These are phyloP conservation scores for Dryadomyces quercus-mongolicae DNA, from an alignment of 2,329 filamentous ascomycete genomes.

Conservation along the genomic window DNA sequence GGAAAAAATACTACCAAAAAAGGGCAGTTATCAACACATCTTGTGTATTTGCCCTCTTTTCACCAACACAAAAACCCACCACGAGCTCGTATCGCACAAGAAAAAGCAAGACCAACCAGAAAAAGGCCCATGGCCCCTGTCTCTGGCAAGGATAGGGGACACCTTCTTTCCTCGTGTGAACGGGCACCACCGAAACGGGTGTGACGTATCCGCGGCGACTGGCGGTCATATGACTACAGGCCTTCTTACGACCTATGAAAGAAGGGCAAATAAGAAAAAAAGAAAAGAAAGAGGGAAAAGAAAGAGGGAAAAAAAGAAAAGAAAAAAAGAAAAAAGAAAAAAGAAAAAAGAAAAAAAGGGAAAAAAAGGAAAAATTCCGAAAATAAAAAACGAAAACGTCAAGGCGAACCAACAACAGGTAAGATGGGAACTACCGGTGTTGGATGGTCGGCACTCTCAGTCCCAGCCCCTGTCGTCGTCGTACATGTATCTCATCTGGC, in stretches of 20 bases:
- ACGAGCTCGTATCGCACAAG: background rate
- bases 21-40: no score
- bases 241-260: background rate
- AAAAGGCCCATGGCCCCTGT: background rate
- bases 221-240: background rate
- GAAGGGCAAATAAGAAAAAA: background rate
- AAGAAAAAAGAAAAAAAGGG: background rate
- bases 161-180: background rate
- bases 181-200: background rate
- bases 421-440: slow-evolving; percentile 1
- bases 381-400: background rate
- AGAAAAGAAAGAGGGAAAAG: no score
- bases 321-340: background rate
- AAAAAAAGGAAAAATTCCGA: background rate
- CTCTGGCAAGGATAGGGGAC: background rate
- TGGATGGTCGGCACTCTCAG: background rate
- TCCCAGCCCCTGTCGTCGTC: background rate
- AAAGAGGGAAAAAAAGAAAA: background rate
- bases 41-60: no score
- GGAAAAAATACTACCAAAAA: no score
- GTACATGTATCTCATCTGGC: background rate
- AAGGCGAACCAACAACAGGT: background rate
- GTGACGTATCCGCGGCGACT: background rate
- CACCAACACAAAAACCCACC: no score
- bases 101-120: background rate